Conservation (phyloP, 192 early-diverging fungal species). For the Gamsiella multidivaricata region DNA sequence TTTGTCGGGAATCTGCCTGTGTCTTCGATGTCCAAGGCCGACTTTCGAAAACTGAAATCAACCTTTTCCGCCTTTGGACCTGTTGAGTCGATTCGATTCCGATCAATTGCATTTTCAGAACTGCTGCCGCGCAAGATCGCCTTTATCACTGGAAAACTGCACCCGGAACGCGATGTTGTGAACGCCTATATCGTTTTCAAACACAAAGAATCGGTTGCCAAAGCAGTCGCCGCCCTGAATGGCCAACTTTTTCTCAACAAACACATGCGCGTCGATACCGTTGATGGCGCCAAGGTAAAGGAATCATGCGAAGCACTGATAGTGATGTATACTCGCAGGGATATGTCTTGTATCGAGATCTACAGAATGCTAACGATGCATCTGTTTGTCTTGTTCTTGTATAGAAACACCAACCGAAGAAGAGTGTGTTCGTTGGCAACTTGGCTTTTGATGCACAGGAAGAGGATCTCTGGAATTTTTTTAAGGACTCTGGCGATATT, state of each 20-base stretch:
- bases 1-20: conserved; percentile 95
- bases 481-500: conserved; percentile 74
- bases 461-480: conserved; percentile 77
- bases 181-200: conserved; percentile 93
- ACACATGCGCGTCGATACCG: conserved; percentile 88
- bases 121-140: conserved; percentile 82
- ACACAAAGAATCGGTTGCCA: conserved; percentile 65
- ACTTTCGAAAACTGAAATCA: conserved; percentile 74
- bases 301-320: not conserved
- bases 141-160: conserved; percentile 85
- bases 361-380: not conserved
- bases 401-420: conserved; percentile 77
- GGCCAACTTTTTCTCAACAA: conserved; percentile 85
- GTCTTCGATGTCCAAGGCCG: conserved; percentile 58
- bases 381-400: not conserved
- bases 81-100: conserved; percentile 89
- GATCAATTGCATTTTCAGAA: conserved; percentile 82
- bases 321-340: not conserved
- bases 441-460: conserved; percentile 79
- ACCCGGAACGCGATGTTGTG: conserved; percentile 82
- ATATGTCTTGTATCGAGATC: no score
- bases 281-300: conserved; percentile 59
- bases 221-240: conserved; percentile 75
- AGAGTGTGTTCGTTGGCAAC: conserved; percentile 80
- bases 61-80: conserved; percentile 75